phyloP scores from a whole-genome alignment of 768 basidiomycete genomes.

The Ramaria sp. region DNA sequence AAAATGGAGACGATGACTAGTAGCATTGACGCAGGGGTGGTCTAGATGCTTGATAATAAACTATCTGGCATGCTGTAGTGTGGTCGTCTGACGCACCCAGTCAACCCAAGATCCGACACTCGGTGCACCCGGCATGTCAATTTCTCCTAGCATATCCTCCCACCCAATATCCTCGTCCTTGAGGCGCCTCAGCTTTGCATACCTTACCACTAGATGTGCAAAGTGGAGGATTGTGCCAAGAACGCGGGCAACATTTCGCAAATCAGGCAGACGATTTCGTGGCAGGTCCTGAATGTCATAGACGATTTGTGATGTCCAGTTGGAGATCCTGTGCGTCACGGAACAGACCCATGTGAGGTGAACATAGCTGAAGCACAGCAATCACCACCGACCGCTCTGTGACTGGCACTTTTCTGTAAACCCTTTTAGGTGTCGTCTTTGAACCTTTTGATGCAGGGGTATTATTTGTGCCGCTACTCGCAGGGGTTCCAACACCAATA shows the following conservation, averaged over 20 bases:
- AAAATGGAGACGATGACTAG: slow-evolving; percentile 42
- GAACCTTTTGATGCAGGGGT: background rate
- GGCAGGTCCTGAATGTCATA: slow-evolving; percentile 79
- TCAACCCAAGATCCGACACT: slow-evolving; percentile 61
- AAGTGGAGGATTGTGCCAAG: slow-evolving; percentile 57
- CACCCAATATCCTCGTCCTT: slow-evolving; percentile 63
- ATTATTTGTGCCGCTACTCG: slow-evolving; percentile 11
- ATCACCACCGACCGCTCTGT: background rate
- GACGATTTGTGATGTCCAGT: slow-evolving; percentile 40
- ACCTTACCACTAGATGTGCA: slow-evolving; percentile 53
- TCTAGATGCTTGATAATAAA: slow-evolving; percentile 28
- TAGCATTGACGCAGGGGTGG: slow-evolving; percentile 48
- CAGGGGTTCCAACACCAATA: slow-evolving; percentile 25
- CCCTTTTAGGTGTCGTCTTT: background rate
- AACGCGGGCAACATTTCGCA: slow-evolving; percentile 54
- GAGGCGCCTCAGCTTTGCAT: slow-evolving; percentile 42
- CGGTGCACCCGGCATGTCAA: background rate
- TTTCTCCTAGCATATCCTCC: slow-evolving; percentile 69
- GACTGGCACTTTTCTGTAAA: slow-evolving; percentile 5
- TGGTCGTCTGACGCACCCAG: slow-evolving; percentile 42
- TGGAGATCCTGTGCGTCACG: slow-evolving; percentile 1
- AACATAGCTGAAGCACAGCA: background rate
- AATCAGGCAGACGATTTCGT: slow-evolving; percentile 64
- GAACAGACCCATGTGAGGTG: background rate
- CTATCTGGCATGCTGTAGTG: background rate